Evolutionary conservation across 2,329 filamentous ascomycete species (phyloP), one percentile per base, ranked within the genome.

Genomic region (Emmonsiellopsis sp.): DNA sequence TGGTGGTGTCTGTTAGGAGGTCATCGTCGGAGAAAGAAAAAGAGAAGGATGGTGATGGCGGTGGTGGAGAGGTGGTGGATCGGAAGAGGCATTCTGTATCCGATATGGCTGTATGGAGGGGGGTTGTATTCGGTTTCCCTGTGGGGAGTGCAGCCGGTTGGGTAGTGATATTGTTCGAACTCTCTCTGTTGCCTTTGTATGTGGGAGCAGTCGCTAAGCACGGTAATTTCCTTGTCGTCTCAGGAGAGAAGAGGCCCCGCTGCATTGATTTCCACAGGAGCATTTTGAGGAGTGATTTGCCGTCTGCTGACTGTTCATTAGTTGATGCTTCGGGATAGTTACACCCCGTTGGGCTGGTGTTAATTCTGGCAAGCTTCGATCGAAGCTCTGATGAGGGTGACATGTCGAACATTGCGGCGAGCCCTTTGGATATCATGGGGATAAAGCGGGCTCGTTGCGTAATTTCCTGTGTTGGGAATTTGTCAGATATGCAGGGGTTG

Each of bases 251-350:
- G 15, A 67, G 53, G 13, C 58, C 58, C 35, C 59, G 59, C 41
- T 70, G 67, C 20, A 67, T 64, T 31, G 62, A 62, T 20, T 52
- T 53, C 69, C 70, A 73, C 11, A 72, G 57, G 1, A 64, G 58
- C 32, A 60, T 59, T 41, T 65, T 62, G 7, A 71, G 48, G 10
- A 59, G 55, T 16, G 58, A 38, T 10, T 56, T 63, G 3, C 54
- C 51, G 37, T 58, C 57, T 50, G 37, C 48, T 15, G 38, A 5
- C 16, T 10, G 16, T 4, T 48, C 32, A 16, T 10, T 26, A 34
- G 2, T 26, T 30, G 34, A 9, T 34, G 26, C 38, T 7, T 7
- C 38, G n/a, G 10, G 34, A 7, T 44, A 47, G 26, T 26, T 53
- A 10, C n/a, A 16, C 7, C 57, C 50, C 20, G 32, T 10, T 6